Conservation (phyloP, 352 stramenopile species). For the Aphanomyces cochlioides region DNA sequence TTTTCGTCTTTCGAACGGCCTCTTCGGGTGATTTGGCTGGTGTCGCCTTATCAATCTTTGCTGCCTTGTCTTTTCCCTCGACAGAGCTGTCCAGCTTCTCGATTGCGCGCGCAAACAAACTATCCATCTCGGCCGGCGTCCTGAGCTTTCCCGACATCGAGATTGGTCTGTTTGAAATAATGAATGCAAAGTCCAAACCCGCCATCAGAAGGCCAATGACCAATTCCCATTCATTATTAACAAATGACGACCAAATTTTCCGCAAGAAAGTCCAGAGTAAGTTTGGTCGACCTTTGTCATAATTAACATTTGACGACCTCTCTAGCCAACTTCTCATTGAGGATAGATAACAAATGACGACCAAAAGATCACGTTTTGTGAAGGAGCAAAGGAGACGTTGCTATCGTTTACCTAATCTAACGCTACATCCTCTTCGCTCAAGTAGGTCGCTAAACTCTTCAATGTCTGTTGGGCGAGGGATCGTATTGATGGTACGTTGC, state of each 20-base stretch:
- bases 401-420: no score
- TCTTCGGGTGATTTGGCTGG: not conserved
- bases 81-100: not conserved
- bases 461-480: not conserved
- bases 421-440: not conserved
- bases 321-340: no score
- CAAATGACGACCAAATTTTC: not conserved
- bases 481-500: conserved; percentile 2
- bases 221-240: not conserved
- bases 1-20: not conserved
- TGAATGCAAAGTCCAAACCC: not conserved
- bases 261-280: no score
- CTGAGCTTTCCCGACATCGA: conserved; percentile 3
- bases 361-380: no score
- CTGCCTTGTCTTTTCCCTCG: conserved; percentile 15
- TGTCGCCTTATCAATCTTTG: not conserved
- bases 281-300: no score
- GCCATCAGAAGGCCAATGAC: no score
- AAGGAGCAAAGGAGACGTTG: no score
- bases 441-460: not conserved
- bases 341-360: no score
- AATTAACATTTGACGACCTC: no score
- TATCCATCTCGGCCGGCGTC: conserved; percentile 1
- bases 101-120: conserved; percentile 2
- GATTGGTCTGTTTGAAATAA: conserved; percentile 1